Percentiles rank a stretch among this genome's conserved stretches.
These are phyloP conservation scores for Dipodascus geniculatus DNA, from an alignment of 805 yeast species.

Conservation along the genomic window DNA sequence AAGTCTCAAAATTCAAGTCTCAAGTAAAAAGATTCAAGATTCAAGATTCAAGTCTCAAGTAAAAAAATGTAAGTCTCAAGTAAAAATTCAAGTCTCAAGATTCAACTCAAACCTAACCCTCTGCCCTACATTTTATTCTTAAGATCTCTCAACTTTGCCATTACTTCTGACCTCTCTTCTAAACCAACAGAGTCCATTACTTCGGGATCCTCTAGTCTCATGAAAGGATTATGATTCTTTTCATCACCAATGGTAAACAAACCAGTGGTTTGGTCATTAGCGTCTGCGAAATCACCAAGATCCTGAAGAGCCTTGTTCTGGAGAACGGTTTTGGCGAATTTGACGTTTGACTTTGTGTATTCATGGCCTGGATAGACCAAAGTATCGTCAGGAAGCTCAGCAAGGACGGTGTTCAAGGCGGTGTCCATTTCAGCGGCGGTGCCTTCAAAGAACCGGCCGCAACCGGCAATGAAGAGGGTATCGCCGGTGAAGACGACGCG, in stretches of 20 bases:
- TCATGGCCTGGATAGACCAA: conserved; percentile 91
- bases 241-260: conserved; percentile 77
- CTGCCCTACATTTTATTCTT: conserved; percentile 58
- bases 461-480: conserved; percentile 86
- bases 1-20: background rate
- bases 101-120: background rate
- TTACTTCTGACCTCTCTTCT: conserved; percentile 39
- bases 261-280: conserved; percentile 74
- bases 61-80: too few species aligned
- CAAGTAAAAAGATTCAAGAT: too few species aligned
- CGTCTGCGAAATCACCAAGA: conserved; percentile 39
- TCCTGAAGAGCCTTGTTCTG: conserved; percentile 39
- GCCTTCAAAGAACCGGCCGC: conserved; percentile 97
- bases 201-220: conserved; percentile 58
- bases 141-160: conserved; percentile 63
- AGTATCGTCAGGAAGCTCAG: conserved; percentile 54
- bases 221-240: conserved; percentile 73
- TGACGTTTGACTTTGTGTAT: conserved; percentile 73
- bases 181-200: conserved; percentile 50
- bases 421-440: conserved; percentile 65
- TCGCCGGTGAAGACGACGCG: conserved; percentile 89
- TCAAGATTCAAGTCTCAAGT: too few species aligned
- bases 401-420: conserved; percentile 51
- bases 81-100: too few species aligned
- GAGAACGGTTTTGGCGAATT: conserved; percentile 60